A percentile compares a stretch with the other conserved stretches of the same genome.
phyloP scores from a whole-genome alignment of 2,329 filamentous ascomycete genomes.

The Hypoxylon sp. region DNA sequence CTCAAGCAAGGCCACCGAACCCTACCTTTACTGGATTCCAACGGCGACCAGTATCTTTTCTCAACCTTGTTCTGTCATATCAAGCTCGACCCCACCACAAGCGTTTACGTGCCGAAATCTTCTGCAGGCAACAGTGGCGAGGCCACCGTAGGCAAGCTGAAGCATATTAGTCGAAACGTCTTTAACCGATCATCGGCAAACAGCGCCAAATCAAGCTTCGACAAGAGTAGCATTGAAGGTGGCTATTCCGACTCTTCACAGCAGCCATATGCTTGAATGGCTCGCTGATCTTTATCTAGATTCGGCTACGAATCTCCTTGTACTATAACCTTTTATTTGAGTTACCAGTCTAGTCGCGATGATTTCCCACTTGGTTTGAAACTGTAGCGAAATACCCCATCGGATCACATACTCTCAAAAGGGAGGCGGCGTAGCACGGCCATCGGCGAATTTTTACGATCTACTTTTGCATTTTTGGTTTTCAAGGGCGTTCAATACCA shows the following conservation, averaged over 20 bases:
- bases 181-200: slow-evolving; percentile 62
- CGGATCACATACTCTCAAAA: slow-evolving; percentile 38
- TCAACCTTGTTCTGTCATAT: slow-evolving; percentile 94
- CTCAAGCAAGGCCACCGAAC: slow-evolving; percentile 93
- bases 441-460: slow-evolving; percentile 33
- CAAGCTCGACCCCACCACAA: slow-evolving; percentile 67
- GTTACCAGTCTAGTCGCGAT: slow-evolving; percentile 30
- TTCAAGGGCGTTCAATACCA: slow-evolving; percentile 30
- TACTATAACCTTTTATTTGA: slow-evolving; percentile 38
- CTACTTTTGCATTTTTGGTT: slow-evolving; percentile 32
- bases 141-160: slow-evolving; percentile 60
- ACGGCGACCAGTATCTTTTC: slow-evolving; percentile 92
- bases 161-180: slow-evolving; percentile 64
- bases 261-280: slow-evolving; percentile 27
- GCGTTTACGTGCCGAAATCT: slow-evolving; percentile 61
- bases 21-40: slow-evolving; percentile 84
- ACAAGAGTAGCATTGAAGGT: slow-evolving; percentile 57
- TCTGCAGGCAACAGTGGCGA: slow-evolving; percentile 50
- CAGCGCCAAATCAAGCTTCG: slow-evolving; percentile 61
- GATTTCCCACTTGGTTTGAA: slow-evolving; percentile 37
- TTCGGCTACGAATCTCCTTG: slow-evolving; percentile 35
- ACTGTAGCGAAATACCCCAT: slow-evolving; percentile 43
- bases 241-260: slow-evolving; percentile 44
- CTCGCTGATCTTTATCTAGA: slow-evolving; percentile 27
- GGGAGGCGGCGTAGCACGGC: slow-evolving; percentile 38